These are phyloP conservation scores for Huntiella abstrusa DNA, from an alignment of 2,329 filamentous ascomycete species.

Conservation along the genomic window DNA sequence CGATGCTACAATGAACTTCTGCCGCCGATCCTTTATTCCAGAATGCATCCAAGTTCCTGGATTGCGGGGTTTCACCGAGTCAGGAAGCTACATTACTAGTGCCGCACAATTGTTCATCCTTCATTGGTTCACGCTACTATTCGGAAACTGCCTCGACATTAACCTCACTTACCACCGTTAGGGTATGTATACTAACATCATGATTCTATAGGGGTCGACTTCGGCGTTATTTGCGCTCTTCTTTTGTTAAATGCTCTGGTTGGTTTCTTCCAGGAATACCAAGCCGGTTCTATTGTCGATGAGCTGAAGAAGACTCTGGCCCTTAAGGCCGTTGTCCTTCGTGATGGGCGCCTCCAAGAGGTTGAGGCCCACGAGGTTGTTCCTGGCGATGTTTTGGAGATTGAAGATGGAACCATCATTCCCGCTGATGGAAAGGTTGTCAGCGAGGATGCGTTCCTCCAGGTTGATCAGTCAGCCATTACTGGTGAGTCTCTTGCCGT, in stretches of 20 bases:
- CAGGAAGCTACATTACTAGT: no score
- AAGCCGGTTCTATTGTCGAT: conserved; percentile 78
- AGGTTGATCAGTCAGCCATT: conserved; percentile 31
- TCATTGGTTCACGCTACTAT: no score
- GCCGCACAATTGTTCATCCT: no score
- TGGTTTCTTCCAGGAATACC: conserved; percentile 77
- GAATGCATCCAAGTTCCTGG: not conserved
- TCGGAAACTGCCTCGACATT: no score
- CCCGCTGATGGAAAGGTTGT: conserved; percentile 76
- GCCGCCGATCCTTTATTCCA: not conserved
- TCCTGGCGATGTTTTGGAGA: conserved; percentile 72
- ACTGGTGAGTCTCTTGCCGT: conserved; percentile 84
- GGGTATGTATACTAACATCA: not conserved
- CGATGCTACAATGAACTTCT: no score
- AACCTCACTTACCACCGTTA: no score
- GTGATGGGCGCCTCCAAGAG: conserved; percentile 58
- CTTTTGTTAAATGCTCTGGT: conserved; percentile 70
- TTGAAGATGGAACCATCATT: conserved; percentile 78
- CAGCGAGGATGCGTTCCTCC: conserved; percentile 57
- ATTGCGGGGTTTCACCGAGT: no score
- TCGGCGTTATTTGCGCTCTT: conserved; percentile 73
- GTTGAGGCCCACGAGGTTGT: conserved; percentile 70
- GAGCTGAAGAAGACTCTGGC: conserved; percentile 82
- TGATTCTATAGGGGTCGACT: conserved; percentile 49
- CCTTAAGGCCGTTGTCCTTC: conserved; percentile 70